Percentiles rank a stretch among this genome's conserved stretches.
These are phyloP conservation scores for Psophocarpus tetragonolobus DNA, from an alignment of 306 rosid species.

Conservation along the genomic window DNA sequence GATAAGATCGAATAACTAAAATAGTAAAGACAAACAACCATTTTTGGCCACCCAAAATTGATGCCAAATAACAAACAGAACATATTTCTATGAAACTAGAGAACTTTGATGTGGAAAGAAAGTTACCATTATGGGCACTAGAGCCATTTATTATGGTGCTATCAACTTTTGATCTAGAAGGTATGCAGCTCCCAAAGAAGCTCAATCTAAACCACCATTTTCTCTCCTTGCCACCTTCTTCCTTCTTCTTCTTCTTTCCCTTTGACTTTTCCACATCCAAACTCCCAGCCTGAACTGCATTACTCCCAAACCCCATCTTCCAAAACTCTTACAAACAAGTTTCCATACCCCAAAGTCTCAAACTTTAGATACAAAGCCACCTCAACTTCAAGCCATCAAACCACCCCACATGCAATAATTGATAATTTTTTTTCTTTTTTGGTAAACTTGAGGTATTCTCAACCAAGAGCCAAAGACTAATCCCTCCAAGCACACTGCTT, in stretches of 20 bases:
- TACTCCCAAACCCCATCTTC: conserved; percentile 72
- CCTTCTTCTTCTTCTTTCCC: conserved; percentile 52
- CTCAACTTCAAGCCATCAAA: not conserved
- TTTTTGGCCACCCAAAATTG: conserved; percentile 22
- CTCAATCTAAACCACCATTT: conserved; percentile 68
- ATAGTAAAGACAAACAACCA: not conserved
- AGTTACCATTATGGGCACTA: conserved; percentile 59
- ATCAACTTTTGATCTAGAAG: conserved; percentile 88
- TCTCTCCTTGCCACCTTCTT: conserved; percentile 50
- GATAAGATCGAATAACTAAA: not conserved
- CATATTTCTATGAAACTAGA: conserved; percentile 14
- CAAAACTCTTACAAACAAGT: conserved; percentile 27
- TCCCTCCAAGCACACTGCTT: not conserved
- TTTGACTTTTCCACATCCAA: conserved; percentile 65
- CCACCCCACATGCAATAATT: conserved; percentile 23
- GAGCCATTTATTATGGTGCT: conserved; percentile 65
- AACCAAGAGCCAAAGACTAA: not conserved
- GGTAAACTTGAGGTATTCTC: not conserved
- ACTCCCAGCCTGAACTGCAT: conserved; percentile 65
- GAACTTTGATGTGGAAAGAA: conserved; percentile 21
- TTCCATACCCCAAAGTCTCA: conserved; percentile 38
- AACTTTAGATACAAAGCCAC: not conserved
- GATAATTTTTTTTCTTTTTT: not conserved
- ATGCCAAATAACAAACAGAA: conserved; percentile 8
- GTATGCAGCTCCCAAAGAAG: conserved; percentile 65